phyloP scores from a whole-genome alignment of 2,329 filamentous ascomycete species.

The Penicillium paneum region DNA sequence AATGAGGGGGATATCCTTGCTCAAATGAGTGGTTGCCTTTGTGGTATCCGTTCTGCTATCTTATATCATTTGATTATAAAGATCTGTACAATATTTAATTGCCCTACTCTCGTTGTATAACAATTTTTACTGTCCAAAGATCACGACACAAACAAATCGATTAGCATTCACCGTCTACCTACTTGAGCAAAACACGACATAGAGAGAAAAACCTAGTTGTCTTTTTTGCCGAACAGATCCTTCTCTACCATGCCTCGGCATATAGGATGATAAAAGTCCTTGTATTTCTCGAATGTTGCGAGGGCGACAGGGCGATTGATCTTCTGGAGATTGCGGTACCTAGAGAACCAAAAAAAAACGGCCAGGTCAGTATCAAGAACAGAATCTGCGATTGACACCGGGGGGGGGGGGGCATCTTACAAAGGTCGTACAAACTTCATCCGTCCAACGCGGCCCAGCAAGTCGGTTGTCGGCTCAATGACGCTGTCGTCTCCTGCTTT shows the following conservation, averaged over 20 bases:
- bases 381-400: background rate
- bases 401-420: slow-evolving; percentile 47
- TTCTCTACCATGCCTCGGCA: slow-evolving; percentile 84
- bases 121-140: background rate
- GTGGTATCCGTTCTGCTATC: background rate
- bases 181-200: background rate
- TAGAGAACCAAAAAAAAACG: slow-evolving; percentile 7
- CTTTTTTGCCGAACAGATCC: slow-evolving; percentile 59
- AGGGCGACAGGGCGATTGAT: slow-evolving; percentile 72
- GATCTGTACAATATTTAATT: slow-evolving; percentile 16
- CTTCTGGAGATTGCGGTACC: slow-evolving; percentile 66
- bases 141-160: background rate
- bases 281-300: slow-evolving; percentile 80
- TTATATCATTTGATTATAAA: slow-evolving; percentile 3
- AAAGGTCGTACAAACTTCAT: slow-evolving; percentile 97
- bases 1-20: slow-evolving; percentile 10
- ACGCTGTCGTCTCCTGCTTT: slow-evolving; percentile 66
- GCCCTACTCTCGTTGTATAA: slow-evolving; percentile 2
- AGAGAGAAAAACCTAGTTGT: slow-evolving; percentile 4
- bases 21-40: background rate
- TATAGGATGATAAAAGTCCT: slow-evolving; percentile 93
- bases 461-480: slow-evolving; percentile 67
- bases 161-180: background rate
- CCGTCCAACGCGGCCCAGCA: slow-evolving; percentile 77
- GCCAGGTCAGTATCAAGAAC: slow-evolving; percentile 12